Conservation (phyloP, 2,329 filamentous ascomycete genomes). For the Sordariomycetes sp. region DNA sequence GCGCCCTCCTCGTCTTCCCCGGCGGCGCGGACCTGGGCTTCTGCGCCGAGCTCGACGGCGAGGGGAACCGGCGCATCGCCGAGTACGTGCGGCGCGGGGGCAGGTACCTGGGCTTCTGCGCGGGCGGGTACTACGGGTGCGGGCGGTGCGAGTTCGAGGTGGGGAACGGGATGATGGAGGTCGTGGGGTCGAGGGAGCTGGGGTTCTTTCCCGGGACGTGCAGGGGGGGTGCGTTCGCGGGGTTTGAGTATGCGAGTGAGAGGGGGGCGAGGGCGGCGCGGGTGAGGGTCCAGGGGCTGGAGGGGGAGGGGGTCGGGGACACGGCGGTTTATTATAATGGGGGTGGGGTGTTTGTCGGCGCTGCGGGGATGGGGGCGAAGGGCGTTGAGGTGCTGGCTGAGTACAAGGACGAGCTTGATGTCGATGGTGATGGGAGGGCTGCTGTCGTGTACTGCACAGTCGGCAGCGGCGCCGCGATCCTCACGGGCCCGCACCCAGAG, state of each 20-base stretch:
- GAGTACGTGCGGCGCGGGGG: constrained; percentile 83
- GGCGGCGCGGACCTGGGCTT: constrained; percentile 93
- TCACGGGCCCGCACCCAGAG: constrained; percentile 92
- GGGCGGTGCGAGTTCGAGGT: constrained; percentile 84
- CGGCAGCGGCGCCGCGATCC: constrained; percentile 65
- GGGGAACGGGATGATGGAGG: constrained; percentile 69
- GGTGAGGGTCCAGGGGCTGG: constrained; percentile 52
- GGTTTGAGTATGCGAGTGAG: constrained; percentile 87
- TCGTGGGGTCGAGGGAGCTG: constrained; percentile 75
- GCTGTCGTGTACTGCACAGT: constrained; percentile 78
- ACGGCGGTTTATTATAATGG: constrained; percentile 88
- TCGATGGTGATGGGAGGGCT: constrained; percentile 65
- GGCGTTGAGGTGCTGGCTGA: constrained; percentile 75
- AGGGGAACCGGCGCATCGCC: constrained; percentile 73
- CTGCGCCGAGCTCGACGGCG: constrained; percentile 76
- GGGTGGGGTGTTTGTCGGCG: constrained; percentile 84
- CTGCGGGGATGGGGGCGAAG: constrained; percentile 44
- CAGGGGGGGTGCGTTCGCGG: constrained; percentile 75
- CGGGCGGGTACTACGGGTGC: constrained; percentile 85
- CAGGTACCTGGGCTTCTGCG: constrained; percentile 82
- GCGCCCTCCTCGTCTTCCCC: constrained; percentile 82
- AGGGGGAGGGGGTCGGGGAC: constrained; percentile 33
- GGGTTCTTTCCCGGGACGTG: constrained; percentile 81
- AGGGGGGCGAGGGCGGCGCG: constrained; percentile 64
- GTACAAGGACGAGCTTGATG: constrained; percentile 63